Conservation (phyloP, 1,284 basidiomycete genomes). For the Naganishia albida region DNA sequence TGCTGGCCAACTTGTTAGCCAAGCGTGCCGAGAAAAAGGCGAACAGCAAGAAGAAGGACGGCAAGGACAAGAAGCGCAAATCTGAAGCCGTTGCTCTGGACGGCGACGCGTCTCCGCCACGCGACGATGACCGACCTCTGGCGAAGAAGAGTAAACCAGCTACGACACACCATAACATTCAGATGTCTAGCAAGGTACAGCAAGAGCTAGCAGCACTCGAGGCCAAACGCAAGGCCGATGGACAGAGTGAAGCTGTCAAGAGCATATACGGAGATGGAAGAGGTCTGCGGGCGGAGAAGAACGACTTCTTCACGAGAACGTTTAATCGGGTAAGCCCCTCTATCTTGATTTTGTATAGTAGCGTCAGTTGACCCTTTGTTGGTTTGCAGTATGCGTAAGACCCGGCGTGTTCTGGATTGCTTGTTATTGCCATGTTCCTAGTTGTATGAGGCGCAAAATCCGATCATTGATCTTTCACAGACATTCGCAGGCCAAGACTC, state of each 20-base stretch:
- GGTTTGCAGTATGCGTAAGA: constrained; percentile 7
- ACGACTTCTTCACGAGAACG: constrained; percentile 54
- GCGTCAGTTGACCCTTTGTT: not conserved
- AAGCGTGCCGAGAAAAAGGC: constrained; percentile 47
- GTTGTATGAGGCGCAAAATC: constrained; percentile 13
- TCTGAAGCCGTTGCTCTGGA: constrained; percentile 23
- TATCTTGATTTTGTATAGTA: not conserved
- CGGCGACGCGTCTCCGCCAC: constrained; percentile 1
- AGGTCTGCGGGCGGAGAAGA: constrained; percentile 41
- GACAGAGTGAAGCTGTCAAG: constrained; percentile 54
- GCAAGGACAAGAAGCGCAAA: constrained; percentile 36
- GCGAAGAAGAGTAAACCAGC: constrained; percentile 22
- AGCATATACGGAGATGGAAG: constrained; percentile 44
- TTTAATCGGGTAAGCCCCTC: constrained; percentile 51
- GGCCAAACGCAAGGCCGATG: constrained; percentile 46
- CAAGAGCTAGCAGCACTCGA: constrained; percentile 53
- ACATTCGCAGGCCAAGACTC: too few relatives aligned
- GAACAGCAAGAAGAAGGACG: constrained; percentile 37
- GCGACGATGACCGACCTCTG: not conserved
- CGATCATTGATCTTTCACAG: too few relatives aligned
- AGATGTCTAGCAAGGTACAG: constrained; percentile 38
- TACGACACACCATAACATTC: constrained; percentile 8
- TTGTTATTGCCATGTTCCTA: not conserved
- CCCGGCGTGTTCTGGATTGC: not conserved
- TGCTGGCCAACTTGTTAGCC: constrained; percentile 45